Base-by-base conservation (phyloP, 2,329 filamentous ascomycete species). In the Chaetomiaceae sp. region DNA sequence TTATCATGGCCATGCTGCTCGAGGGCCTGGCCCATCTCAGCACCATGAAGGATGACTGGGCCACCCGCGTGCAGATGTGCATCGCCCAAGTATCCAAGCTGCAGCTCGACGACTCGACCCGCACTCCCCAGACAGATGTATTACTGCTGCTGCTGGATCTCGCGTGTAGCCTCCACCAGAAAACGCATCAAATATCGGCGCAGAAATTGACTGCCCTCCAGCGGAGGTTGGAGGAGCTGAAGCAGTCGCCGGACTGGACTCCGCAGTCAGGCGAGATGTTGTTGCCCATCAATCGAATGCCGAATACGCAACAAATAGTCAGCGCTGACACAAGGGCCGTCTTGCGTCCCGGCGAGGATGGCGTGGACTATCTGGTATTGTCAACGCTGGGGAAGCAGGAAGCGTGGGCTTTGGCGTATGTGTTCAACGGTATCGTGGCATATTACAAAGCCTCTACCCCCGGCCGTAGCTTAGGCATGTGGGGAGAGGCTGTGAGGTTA, bases 1-100 rank as follows among this genome's bases (percentile, higher is more conserved):
- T 79, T 51, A 80, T 87, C 8, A 76, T 86, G 42, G 81, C 84
- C 9, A 83, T 82, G 11, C 72, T 87, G 3, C 72, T 91, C 6
- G 86, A 91, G 66, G 86, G 85, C 0, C 75, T 91, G 47, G 78
- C 85, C 1, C 80, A 89, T 58, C 72, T 91, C 45, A 82, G 82
- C 56, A 80, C 79, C 7, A 78, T 78, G 56, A 82, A 82, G 47
- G 74, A 82, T 9, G 86, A 89, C 55, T 79, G 80, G 55, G 72
- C 86, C n/a, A 83, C 88, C 58, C 79, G 85, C 54, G 83, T 89
- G 29, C 86, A 90, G 62, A 77, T 80, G 40, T 88, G 87, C 48
- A 80, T 92, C 59, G 88, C 88, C n/a, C 80, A 85, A 47, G 87
- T 84, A 6, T 77, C 85, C 54, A 88, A 85, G 61, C 79, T 85